phyloP scores from a whole-genome alignment of 495 filamentous ascomycete species.

The Sordaria brevicollis region DNA sequence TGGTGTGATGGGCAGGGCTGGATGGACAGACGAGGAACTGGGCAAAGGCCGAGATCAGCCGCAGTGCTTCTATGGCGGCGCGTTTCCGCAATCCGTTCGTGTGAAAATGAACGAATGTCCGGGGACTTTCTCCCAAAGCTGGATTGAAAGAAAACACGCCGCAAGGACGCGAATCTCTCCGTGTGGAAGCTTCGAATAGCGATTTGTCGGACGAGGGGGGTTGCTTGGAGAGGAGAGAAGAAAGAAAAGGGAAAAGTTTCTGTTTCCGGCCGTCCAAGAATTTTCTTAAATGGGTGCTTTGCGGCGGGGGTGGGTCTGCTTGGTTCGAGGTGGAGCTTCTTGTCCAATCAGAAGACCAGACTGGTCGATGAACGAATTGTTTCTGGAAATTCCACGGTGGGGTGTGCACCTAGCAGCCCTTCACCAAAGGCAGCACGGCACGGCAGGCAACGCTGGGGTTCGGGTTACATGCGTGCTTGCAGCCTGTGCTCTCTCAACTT shows the following conservation, averaged over 20 bases:
- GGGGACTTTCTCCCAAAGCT: conserved; percentile 99
- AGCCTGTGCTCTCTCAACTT: neutral
- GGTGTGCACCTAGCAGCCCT: neutral
- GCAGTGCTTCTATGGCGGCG: conserved; percentile 97
- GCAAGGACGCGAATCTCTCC: conserved; percentile 47
- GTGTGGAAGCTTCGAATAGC: conserved; percentile 98
- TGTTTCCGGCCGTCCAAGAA: conserved; percentile 3
- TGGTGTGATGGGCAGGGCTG: conserved; percentile 27
- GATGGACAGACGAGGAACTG: conserved; percentile 51
- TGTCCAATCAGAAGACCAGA: neutral
- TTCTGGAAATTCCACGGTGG: neutral
- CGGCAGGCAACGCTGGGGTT: neutral
- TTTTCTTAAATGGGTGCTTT: conserved; percentile 15
- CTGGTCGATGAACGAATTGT: neutral
- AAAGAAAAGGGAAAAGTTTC: conserved; percentile 20
- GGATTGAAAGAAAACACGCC: conserved; percentile 25
- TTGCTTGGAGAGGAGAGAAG: conserved; percentile 34
- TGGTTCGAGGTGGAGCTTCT: neutral
- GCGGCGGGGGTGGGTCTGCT: neutral
- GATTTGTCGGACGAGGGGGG: conserved; percentile 98
- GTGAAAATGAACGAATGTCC: conserved; percentile 60
- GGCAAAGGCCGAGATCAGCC: conserved; percentile 40
- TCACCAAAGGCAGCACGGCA: neutral
- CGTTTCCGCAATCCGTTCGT: conserved; percentile 68
- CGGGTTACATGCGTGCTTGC: too few species aligned